Percentiles rank a stretch among this genome's conserved stretches.
Conservation (phyloP, 176 grass and related monocot species). For the Musa beccarii region DNA sequence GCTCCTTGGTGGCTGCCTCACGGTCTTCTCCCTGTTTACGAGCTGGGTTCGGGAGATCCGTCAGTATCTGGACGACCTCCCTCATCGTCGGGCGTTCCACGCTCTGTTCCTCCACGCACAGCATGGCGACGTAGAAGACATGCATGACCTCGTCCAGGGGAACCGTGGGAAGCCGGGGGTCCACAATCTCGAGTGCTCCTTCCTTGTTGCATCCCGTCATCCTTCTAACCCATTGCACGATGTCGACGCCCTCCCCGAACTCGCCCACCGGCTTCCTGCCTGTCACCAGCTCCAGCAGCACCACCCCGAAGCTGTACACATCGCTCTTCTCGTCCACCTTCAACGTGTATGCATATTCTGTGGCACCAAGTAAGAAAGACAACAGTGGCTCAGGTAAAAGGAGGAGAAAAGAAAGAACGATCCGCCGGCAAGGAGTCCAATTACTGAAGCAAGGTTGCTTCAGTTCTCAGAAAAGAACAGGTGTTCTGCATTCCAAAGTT, state of each 20-base stretch:
- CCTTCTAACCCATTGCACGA: neutral
- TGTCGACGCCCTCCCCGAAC: conserved; percentile 1
- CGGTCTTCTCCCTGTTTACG: conserved; percentile 23
- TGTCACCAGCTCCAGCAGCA: conserved; percentile 72
- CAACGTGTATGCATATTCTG: conserved; percentile 94
- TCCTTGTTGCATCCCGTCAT: neutral
- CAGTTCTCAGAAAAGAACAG: neutral
- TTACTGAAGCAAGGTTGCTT: neutral
- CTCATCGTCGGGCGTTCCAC: neutral
- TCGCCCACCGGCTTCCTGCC: conserved; percentile 78
- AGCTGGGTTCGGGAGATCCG: neutral
- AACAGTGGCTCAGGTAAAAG: neutral
- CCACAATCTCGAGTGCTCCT: neutral
- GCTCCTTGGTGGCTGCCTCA: conserved; percentile 19
- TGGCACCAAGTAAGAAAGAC: neutral
- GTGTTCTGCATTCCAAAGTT: neutral
- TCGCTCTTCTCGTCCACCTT: conserved; percentile 94
- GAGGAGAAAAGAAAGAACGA: neutral
- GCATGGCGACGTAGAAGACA: neutral
- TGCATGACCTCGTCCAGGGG: neutral
- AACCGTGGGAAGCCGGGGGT: neutral
- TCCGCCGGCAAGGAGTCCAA: no score
- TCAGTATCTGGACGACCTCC: neutral
- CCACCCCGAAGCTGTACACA: conserved; percentile 90
- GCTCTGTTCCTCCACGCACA: neutral